Conservation (phyloP, 2,329 filamentous ascomycete genomes). For the Calonectria pteridis region DNA sequence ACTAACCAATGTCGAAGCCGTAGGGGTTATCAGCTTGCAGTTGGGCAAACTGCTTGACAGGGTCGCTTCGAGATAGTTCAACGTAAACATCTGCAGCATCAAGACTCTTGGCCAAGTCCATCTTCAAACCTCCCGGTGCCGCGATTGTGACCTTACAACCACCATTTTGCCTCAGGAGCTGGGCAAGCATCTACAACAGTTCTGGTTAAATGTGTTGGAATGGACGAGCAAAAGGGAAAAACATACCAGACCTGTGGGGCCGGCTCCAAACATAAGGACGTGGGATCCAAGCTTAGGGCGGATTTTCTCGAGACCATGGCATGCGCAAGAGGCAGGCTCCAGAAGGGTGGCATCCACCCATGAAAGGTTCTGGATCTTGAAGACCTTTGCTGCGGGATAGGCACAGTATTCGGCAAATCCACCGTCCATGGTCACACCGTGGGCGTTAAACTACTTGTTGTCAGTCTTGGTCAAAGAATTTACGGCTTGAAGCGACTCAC, state of each 20-base stretch:
- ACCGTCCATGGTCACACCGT: slow-evolving; percentile 76
- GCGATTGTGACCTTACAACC: slow-evolving; percentile 78
- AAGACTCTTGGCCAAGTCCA: slow-evolving; percentile 74
- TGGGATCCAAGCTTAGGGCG: slow-evolving; percentile 73
- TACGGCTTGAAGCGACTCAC: slow-evolving; percentile 35
- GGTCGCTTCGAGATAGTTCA: slow-evolving; percentile 65
- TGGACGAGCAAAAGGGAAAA: slow-evolving; percentile 8
- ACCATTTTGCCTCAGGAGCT: slow-evolving; percentile 74
- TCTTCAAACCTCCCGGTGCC: slow-evolving; percentile 77
- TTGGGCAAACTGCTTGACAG: slow-evolving; percentile 70
- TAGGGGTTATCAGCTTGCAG: slow-evolving; percentile 76
- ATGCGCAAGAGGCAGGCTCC: slow-evolving; percentile 79
- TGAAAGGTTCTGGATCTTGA: slow-evolving; percentile 74
- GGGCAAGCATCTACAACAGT: slow-evolving; percentile 62
- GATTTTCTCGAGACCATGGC: slow-evolving; percentile 78
- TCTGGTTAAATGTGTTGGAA: neutral
- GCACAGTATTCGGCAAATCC: slow-evolving; percentile 79
- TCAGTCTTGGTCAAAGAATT: slow-evolving; percentile 5
- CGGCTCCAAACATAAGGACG: slow-evolving; percentile 75
- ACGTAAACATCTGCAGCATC: slow-evolving; percentile 67
- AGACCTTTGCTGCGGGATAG: slow-evolving; percentile 67
- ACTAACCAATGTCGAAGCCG: slow-evolving; percentile 75
- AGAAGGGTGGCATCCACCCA: slow-evolving; percentile 78
- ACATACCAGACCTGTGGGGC: slow-evolving; percentile 73
- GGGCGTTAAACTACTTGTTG: slow-evolving; percentile 66